Conservation (phyloP, 257 asterid genomes). For the Lycium barbarum region DNA sequence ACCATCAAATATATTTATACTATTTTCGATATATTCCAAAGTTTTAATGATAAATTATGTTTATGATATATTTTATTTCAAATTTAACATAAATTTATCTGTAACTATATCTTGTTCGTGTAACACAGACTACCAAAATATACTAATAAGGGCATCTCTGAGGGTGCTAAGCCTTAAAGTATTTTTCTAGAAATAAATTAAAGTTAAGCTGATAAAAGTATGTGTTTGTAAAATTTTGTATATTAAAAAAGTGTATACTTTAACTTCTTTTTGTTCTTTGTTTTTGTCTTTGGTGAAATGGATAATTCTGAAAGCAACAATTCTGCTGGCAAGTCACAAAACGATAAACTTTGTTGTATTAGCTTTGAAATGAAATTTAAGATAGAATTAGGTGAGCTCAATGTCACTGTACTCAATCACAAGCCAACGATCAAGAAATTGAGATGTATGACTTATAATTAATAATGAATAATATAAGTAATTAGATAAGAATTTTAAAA, state of each 20-base stretch:
- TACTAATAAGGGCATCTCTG: no score
- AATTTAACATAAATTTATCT: background rate
- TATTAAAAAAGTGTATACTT: background rate
- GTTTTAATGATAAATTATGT: background rate
- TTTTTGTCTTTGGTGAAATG: background rate
- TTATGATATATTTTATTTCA: no score
- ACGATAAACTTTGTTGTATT: background rate
- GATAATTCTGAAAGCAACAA: background rate
- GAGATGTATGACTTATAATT: background rate
- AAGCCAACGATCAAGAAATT: background rate
- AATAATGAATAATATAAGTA: no score
- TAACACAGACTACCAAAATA: background rate
- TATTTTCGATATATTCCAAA: background rate
- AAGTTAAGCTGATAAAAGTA: background rate
- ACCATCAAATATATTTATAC: background rate
- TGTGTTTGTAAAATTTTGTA: background rate
- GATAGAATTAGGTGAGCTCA: background rate
- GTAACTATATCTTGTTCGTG: no score
- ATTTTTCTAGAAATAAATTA: no score
- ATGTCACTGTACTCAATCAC: background rate
- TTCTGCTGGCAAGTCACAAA: background rate
- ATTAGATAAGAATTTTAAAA: background rate
- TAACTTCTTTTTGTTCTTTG: background rate
- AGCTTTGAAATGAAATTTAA: background rate
- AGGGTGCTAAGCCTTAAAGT: background rate